These are phyloP conservation scores for Plasmodium vivax DNA, from an alignment of 169 alveolate species.

Conservation along the genomic window DNA sequence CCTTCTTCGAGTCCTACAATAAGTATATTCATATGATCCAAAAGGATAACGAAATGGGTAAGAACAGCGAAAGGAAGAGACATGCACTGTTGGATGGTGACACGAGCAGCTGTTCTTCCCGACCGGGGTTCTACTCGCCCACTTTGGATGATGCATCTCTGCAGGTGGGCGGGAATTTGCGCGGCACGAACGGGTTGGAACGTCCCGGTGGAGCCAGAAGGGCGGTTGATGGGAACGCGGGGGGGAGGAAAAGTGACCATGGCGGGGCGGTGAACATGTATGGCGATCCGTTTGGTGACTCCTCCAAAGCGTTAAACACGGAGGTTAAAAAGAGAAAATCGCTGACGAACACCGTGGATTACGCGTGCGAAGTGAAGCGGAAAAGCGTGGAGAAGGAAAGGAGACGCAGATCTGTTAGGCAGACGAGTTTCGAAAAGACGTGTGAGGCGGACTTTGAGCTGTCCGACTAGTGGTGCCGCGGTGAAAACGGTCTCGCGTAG, in stretches of 20 bases:
- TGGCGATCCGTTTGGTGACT: background rate
- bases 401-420: background rate
- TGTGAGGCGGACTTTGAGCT: slow-evolving; percentile 51
- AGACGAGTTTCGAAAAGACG: slow-evolving; percentile 10
- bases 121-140: background rate
- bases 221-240: background rate
- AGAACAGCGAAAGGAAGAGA: background rate
- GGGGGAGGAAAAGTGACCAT: background rate
- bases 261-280: background rate
- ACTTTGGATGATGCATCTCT: background rate
- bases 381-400: slow-evolving; percentile 55
- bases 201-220: background rate
- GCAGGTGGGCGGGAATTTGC: background rate
- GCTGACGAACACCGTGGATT: slow-evolving; percentile 65
- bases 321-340: slow-evolving; percentile 61
- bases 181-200: background rate
- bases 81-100: background rate
- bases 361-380: slow-evolving; percentile 66
- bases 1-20: slow-evolving; percentile 70
- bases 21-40: slow-evolving; percentile 32
- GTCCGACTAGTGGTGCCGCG: slow-evolving; percentile 14
- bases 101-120: background rate
- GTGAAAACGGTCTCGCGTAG: background rate
- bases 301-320: background rate
- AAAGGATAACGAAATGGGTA: background rate